These are phyloP conservation scores for Nitzschia sp. DNA, from an alignment of 108 stramenopile species.

Conservation along the genomic window DNA sequence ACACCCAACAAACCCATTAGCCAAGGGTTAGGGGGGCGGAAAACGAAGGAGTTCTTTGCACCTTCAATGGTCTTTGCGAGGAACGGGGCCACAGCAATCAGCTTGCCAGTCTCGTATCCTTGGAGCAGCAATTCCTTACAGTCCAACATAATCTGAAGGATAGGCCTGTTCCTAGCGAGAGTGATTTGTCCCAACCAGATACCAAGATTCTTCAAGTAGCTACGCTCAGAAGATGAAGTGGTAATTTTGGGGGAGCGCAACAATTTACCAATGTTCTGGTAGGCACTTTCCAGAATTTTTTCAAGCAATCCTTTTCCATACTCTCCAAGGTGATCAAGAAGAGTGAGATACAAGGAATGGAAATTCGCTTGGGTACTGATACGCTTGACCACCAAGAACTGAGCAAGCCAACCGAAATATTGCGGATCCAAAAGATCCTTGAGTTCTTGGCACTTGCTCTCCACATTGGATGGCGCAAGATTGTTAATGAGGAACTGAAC, in stretches of 20 bases:
- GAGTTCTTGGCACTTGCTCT: constrained; percentile 86
- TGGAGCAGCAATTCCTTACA: constrained; percentile 96
- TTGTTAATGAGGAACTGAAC: constrained; percentile 98
- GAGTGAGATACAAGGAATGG: constrained; percentile 89
- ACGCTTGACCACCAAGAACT: constrained; percentile 96
- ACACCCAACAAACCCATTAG: constrained; percentile 95
- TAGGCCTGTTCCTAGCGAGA: constrained; percentile 93
- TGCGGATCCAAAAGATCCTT: constrained; percentile 81
- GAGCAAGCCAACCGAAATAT: constrained; percentile 95
- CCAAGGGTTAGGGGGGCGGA: constrained; percentile 99
- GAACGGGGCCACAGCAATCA: constrained; percentile 98
- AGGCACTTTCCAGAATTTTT: constrained; percentile 87
- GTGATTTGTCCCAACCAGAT: constrained; percentile 98
- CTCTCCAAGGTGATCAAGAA: constrained; percentile 92
- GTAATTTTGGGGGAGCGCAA: constrained; percentile 93
- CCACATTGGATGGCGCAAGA: constrained; percentile 89
- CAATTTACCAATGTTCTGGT: constrained; percentile 90
- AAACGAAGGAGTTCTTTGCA: constrained; percentile 88
- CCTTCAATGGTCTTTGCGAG: constrained; percentile 98
- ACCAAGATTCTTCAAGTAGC: constrained; percentile 96
- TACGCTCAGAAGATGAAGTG: constrained; percentile 93
- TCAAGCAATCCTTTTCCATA: constrained; percentile 89
- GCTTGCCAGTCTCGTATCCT: constrained; percentile 96
- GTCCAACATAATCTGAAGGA: constrained; percentile 95
- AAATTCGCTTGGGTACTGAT: constrained; percentile 98